Base-by-base conservation (phyloP, 164 flowering plant genomes). In the Litsea cubeba region DNA sequence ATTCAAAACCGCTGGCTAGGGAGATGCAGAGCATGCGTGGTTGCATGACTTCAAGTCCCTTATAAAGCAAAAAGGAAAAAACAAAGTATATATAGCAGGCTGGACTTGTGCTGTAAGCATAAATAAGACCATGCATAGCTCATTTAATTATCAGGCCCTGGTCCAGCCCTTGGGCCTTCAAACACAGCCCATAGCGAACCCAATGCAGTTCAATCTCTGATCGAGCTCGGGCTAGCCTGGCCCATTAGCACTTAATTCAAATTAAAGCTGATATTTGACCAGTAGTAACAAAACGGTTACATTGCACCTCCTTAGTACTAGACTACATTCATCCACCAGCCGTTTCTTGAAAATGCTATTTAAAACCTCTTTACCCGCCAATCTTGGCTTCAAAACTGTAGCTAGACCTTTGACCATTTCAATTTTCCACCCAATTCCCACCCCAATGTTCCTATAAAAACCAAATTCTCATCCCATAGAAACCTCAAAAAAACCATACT, bases 281-380 rank as follows among this genome's bases (percentile, higher is more conserved):
- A 17, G 60, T 54, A 54, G 6, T 54, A 3, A 54, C 5, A 5
- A 54, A 54, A 3, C 60, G 60, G n/a, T 54, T 15, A 54, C 60
- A 63, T 63, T 22, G 22, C 30, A 23, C 26, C 15, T n/a, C 30
- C 2, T 17, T 17, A 4, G 10, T 58, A 23, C 32, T 14, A 25
- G 32, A 26, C 5, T 23, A 12, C 17, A 6, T 25, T 65, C 69
- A 30, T 17, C 46, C 3, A 26, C 69, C 32, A 30, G 26, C 22
- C 40, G 69, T 65, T 65, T 11, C 40, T 28, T 15, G 12, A 30
- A 65, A 65, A n/a, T 65, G 69, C 46, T 35, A 30, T 65, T 65
- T 65, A 35, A 65, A 65, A 30, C 46, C 69, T 25, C 6, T 18
- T 30, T 18, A 3, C 69, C 46, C 69, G 69, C 69, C 69, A 65